Evolutionary conservation across 2,329 filamentous ascomycete species (phyloP), one percentile per base, ranked within the genome.

Genomic region (Zasmidium cellare): DNA sequence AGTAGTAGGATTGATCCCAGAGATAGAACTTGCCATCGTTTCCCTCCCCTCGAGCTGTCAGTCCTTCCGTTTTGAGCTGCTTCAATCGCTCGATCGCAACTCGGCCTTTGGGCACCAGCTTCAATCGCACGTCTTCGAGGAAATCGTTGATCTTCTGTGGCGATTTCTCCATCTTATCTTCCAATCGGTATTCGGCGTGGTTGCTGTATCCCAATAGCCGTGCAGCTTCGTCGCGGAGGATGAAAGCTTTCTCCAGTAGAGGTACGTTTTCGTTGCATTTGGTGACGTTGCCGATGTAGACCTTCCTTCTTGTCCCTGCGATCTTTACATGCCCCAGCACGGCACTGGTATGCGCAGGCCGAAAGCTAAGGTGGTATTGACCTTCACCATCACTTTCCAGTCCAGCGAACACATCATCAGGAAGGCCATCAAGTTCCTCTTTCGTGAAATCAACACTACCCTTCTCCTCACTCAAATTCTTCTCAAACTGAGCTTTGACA

Each of bases 1-100:
- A 76, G 61, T 82, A 82, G 68, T 77, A 82, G 2, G 76, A 73
- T 66, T 80, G 75, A 55, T 82, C 80, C 80, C 80, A 82, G 35
- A 80, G 69, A 63, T 76, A 82, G 59, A 81, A 82, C 54, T 74
- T 73, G 14, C 74, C 78, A 65, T 81, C 78, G 3, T 71, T 71
- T 18, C 59, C 57, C 28, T 58, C 49, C 11, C 46, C 50, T 14
- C 41, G 47, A 44, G 74, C 69, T 59, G 80, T 74, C 7, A 82
- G 57, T 62, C 84, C 80, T 31, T 71, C 72, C 66, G 79, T 75
- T 68, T 82, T 82, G 56, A 83, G 23, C 18, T 19, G 9, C 47
- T 20, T 59, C 49, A 28, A 46, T 19, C 22, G 18, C 7, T 24
- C 28, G 2, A 53, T 5, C 18, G 18, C 35, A 20, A 7, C 19